phyloP scores from a whole-genome alignment of 148 eudicot genomes.

The Heliamphora exappendiculata region DNA sequence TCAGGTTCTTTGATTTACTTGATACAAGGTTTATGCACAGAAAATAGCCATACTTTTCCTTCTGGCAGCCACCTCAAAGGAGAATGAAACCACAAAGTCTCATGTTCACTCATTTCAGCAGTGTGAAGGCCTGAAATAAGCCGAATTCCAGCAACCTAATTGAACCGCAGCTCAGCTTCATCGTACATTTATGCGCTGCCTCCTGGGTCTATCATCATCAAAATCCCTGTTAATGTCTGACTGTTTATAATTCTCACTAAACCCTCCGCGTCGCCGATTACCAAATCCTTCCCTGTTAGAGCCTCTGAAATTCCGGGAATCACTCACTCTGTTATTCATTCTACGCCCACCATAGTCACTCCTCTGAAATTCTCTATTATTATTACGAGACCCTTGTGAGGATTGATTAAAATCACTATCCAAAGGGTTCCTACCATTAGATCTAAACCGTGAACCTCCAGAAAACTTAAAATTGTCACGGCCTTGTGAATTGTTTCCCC shows the following conservation, averaged over 20 bases:
- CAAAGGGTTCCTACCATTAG: slow-evolving; percentile 11
- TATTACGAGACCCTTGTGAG: slow-evolving; percentile 23
- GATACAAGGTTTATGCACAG: neutral
- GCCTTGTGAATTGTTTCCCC: slow-evolving; percentile 24
- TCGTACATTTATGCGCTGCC: slow-evolving; percentile 48
- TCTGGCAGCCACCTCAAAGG: neutral
- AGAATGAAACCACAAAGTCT: neutral
- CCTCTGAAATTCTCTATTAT: slow-evolving; percentile 4
- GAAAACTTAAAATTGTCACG: slow-evolving; percentile 17
- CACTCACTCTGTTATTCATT: slow-evolving; percentile 13
- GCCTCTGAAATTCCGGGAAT: slow-evolving; percentile 16
- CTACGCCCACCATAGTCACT: slow-evolving; percentile 6
- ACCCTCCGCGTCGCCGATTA: slow-evolving; percentile 28
- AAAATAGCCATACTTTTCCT: neutral
- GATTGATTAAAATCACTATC: slow-evolving; percentile 25
- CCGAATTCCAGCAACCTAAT: neutral
- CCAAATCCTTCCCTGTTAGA: slow-evolving; percentile 23
- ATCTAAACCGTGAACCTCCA: slow-evolving; percentile 14
- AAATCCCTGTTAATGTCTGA: slow-evolving; percentile 27
- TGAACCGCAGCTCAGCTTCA: slow-evolving; percentile 20
- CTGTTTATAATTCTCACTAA: slow-evolving; percentile 16
- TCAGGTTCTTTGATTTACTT: neutral
- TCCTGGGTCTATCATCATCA: slow-evolving; percentile 34
- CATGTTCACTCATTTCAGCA: neutral
- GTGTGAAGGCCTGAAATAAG: neutral